phyloP scores from a whole-genome alignment of 345 rosid species.

The Triadica sebifera region DNA sequence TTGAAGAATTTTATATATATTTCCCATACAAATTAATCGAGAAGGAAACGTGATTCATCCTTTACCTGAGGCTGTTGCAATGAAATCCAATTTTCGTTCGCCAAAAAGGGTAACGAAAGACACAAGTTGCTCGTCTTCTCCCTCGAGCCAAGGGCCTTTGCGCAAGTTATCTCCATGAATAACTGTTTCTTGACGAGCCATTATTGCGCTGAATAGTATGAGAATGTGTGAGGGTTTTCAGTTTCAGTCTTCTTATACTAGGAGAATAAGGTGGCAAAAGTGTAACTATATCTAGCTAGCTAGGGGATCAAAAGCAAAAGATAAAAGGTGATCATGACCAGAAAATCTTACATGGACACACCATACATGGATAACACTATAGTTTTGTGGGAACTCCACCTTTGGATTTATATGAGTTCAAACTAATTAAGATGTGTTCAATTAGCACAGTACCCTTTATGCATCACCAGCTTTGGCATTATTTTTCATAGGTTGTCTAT shows the following conservation, averaged over 20 bases:
- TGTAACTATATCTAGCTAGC: background rate
- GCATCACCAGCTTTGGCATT: slow-evolving; percentile 25
- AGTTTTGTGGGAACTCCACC: slow-evolving; percentile 38
- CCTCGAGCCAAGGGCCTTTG: slow-evolving; percentile 66
- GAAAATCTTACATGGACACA: slow-evolving; percentile 38
- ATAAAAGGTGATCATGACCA: slow-evolving; percentile 25
- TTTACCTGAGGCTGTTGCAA: slow-evolving; percentile 54
- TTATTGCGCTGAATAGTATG: background rate
- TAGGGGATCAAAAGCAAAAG: slow-evolving; percentile 2
- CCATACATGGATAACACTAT: slow-evolving; percentile 37
- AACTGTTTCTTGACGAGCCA: slow-evolving; percentile 23
- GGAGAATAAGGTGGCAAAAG: slow-evolving; percentile 20
- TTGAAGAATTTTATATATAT: background rate
- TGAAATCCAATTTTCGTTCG: slow-evolving; percentile 64
- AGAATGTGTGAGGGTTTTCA: background rate
- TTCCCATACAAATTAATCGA: too few relatives aligned
- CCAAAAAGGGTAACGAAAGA: slow-evolving; percentile 50
- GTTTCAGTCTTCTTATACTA: slow-evolving; percentile 25
- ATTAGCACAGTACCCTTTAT: slow-evolving; percentile 30
- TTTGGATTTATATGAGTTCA: slow-evolving; percentile 26
- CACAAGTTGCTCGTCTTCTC: slow-evolving; percentile 50
- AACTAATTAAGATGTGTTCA: slow-evolving; percentile 26
- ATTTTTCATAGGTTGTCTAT: background rate
- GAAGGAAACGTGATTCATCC: too few relatives aligned
- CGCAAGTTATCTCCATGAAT: slow-evolving; percentile 39